Percentiles rank a stretch among this genome's conserved stretches.
These are phyloP conservation scores for Wickerhamomyces chaumierensis DNA, from an alignment of 805 yeast species.

Conservation along the genomic window DNA sequence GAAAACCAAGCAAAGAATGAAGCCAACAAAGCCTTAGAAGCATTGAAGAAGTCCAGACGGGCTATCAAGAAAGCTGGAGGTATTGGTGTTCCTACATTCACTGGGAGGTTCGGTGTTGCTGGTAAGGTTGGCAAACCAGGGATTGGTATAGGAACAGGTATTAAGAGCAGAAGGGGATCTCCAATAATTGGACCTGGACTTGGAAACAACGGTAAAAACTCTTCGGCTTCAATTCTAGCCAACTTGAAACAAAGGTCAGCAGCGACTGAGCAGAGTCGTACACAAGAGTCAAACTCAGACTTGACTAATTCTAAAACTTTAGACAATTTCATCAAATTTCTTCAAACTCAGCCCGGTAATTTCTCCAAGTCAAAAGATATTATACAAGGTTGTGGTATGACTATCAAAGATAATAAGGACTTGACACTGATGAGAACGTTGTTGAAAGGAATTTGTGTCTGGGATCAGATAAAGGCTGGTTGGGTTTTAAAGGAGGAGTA, in stretches of 20 bases:
- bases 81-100: slow-evolving; percentile 91
- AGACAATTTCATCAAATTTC: slow-evolving; percentile 26
- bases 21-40: slow-evolving; percentile 41
- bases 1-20: slow-evolving; percentile 53
- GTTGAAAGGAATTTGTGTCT: slow-evolving; percentile 53
- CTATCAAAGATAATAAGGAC: slow-evolving; percentile 37
- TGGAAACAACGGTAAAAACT: slow-evolving; percentile 9
- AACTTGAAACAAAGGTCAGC: slow-evolving; percentile 28
- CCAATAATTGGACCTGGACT: no score
- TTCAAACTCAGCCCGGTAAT: slow-evolving; percentile 24
- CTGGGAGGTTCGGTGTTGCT: slow-evolving; percentile 83
- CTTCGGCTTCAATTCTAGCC: slow-evolving; percentile 40
- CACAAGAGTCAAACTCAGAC: neutral
- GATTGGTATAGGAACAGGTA: no score
- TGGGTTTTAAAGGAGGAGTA: slow-evolving; percentile 60
- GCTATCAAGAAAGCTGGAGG: slow-evolving; percentile 24
- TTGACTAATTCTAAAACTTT: slow-evolving; percentile 16
- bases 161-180: no score
- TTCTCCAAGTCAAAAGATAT: slow-evolving; percentile 42
- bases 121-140: slow-evolving; percentile 35
- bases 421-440: slow-evolving; percentile 56
- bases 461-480: slow-evolving; percentile 47
- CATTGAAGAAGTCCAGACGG: slow-evolving; percentile 43
- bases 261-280: slow-evolving; percentile 1
- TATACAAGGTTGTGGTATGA: slow-evolving; percentile 24